These are phyloP conservation scores for Tetrahymena thermophila DNA, from an alignment of 73 alveolate genomes.

Conservation along the genomic window DNA sequence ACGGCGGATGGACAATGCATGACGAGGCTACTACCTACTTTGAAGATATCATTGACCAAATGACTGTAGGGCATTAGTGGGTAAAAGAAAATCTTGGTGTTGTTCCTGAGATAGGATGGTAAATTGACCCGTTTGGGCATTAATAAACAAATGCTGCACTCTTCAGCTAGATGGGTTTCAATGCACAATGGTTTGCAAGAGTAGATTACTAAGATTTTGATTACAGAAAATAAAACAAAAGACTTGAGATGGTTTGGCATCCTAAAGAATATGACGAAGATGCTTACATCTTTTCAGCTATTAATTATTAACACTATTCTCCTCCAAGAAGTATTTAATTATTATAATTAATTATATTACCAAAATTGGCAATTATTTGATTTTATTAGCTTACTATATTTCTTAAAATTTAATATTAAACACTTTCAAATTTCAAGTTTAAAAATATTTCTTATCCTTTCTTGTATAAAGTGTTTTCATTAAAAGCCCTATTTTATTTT, in stretches of 20 bases:
- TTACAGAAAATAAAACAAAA: slow-evolving; percentile 60
- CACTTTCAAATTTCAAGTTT: no score
- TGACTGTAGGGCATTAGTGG: slow-evolving; percentile 82
- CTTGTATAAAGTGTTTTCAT: no score
- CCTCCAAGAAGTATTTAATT: slow-evolving; percentile 60
- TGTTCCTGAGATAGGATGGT: slow-evolving; percentile 88
- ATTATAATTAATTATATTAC: slow-evolving; percentile 19
- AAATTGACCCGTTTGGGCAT: slow-evolving; percentile 96
- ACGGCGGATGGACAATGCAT: slow-evolving; percentile 87
- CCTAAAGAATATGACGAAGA: slow-evolving; percentile 55
- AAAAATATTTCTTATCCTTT: no score
- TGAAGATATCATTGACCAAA: slow-evolving; percentile 74
- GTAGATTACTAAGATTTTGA: slow-evolving; percentile 75
- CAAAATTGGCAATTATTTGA: no score
- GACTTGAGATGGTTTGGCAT: slow-evolving; percentile 76
- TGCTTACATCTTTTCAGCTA: slow-evolving; percentile 52
- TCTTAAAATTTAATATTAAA: no score
- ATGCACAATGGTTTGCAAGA: slow-evolving; percentile 81
- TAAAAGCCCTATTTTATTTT: no score
- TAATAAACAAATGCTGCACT: slow-evolving; percentile 77
- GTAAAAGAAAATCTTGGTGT: slow-evolving; percentile 73
- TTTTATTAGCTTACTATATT: no score
- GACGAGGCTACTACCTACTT: slow-evolving; percentile 87
- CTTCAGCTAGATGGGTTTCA: slow-evolving; percentile 84
- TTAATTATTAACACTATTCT: slow-evolving; percentile 63